These are phyloP conservation scores for Seminavis robusta DNA, from an alignment of 108 stramenopile species.

Conservation along the genomic window DNA sequence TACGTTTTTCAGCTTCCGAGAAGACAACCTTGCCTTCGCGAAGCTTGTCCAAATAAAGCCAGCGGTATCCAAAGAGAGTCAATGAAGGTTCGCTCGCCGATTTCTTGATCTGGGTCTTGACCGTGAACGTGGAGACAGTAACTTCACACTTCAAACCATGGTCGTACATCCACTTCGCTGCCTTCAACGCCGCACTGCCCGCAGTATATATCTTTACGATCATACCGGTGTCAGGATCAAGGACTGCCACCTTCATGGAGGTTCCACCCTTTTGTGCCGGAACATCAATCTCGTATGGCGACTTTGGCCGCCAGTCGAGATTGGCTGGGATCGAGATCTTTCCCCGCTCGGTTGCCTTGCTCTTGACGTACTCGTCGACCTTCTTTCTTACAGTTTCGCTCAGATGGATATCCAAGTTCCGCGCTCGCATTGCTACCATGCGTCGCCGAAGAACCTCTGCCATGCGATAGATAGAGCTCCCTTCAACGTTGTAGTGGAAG, in stretches of 20 bases:
- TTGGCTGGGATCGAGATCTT: background rate
- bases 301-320: conserved; percentile 12
- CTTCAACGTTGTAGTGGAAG: conserved; percentile 58
- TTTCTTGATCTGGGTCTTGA: conserved; percentile 21
- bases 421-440: conserved; percentile 29
- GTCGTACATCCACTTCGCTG: conserved; percentile 29
- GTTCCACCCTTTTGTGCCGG: background rate
- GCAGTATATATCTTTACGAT: conserved; percentile 73
- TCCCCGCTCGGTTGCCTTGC: conserved; percentile 5
- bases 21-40: conserved; percentile 37
- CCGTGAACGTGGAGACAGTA: conserved; percentile 13
- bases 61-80: conserved; percentile 69
- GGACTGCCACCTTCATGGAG: conserved; percentile 50
- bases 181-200: conserved; percentile 34
- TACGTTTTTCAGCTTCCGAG: background rate
- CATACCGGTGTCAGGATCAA: conserved; percentile 61
- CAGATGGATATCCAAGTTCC: conserved; percentile 36
- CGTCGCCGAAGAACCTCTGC: conserved; percentile 55
- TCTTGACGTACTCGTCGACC: conserved; percentile 29
- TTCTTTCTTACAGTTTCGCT: conserved; percentile 27
- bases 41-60: conserved; percentile 59
- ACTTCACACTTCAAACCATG: background rate
- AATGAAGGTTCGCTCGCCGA: conserved; percentile 27
- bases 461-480: conserved; percentile 60
- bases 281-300: conserved; percentile 24